Base-by-base conservation (phyloP, 192 early-diverging fungal species). In the Blastocladiella britannica region DNA sequence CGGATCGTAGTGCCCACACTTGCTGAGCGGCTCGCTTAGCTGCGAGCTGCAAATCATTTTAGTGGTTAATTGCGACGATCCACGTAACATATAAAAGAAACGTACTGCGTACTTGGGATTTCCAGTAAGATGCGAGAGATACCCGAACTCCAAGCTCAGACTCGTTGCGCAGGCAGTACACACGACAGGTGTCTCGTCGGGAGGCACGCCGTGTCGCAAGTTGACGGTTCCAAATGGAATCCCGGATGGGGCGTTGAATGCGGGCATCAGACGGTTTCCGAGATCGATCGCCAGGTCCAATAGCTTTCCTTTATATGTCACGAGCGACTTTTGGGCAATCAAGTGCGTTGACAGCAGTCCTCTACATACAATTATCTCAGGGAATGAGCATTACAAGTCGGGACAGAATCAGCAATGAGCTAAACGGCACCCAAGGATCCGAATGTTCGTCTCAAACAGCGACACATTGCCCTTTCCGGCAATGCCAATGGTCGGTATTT, bases 191-290 rank as follows among this genome's bases (percentile, higher is more conserved):
- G 51, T 54, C 28, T 55, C 53, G 37, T 24, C 37, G 2, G 23
- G 25, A 0, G 12, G 22, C 0, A 51, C 52, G 8, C 59, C 59
- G 5, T n/a, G n/a, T 22, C 30, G 53, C 25, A 60, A 12, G 37
- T 60, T 60, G 5, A 60, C 64, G 15, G 63, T 59, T 15, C 67
- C 67, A 57, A 28, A 55, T 9, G 55, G 55, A 23, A 55, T 55
- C 26, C 27, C 28, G 15, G 55, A 28, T 1, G 18, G 24, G 15
- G 55, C 12, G 55, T 25, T 27, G 55, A 55, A 55, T 0, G 55
- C 55, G 1, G 25, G 55, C 3, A 55, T 24, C 2, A 55, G 26
- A 9, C 55, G 55, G 55, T 27, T 23, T 24, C 28, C 55, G 28
- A 55, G 55, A 12, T 30, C 28, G 55, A 12, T 24, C 8, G 55